Evolutionary conservation across 164 flowering plant species (phyloP), one percentile per base, ranked within the genome.

Genomic region (Tinospora cordifolia): DNA sequence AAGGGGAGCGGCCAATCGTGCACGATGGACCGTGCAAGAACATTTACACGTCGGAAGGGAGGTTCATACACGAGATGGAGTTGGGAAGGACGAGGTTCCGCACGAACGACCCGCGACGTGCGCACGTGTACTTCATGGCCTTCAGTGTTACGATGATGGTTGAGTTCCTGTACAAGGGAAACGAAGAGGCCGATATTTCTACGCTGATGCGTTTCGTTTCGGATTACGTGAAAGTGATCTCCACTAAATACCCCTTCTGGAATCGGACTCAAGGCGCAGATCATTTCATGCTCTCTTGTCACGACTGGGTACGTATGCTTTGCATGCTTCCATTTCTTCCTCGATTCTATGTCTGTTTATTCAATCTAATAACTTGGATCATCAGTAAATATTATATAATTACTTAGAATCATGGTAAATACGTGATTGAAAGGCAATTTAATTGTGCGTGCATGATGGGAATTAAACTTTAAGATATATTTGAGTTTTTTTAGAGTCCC

Each of bases 221-320:
- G 4, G 93, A 87, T 71, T 91, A 91, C 60, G 84, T 88, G 21
- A 69, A 71, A 11, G 72, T 85, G 14, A 71, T 91, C 30, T 85
- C 97, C 19, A 62, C 75, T 8, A 85, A 83, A 47, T 74, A 91
- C 76, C 93, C 95, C 0, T 90, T 80, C 67, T 91, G 97, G 97
- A 91, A 91, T 72, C 62, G 83, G 59, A 85, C 87, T 60, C 77
- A 65, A 19, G 93, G 95, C 3, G 90, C 90, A 68, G 92, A 91
- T 69, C 97, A 91, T 74, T 87, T 88, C 86, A 84, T 91, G 87
- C 82, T 90, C 40, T 76, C 97, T 63, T 91, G 97, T 74, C 97
- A 91, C 79, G 97, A 91, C 73, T 91, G 95, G 95, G 97, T 91
- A 25, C n/a, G n/a, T n/a, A n/a, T n/a, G n/a, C n/a, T n/a, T n/a